A percentile compares a stretch with the other conserved stretches of the same genome.
phyloP scores from a whole-genome alignment of 2,329 filamentous ascomycete genomes.

The Coccinonectria pachysandricola region DNA sequence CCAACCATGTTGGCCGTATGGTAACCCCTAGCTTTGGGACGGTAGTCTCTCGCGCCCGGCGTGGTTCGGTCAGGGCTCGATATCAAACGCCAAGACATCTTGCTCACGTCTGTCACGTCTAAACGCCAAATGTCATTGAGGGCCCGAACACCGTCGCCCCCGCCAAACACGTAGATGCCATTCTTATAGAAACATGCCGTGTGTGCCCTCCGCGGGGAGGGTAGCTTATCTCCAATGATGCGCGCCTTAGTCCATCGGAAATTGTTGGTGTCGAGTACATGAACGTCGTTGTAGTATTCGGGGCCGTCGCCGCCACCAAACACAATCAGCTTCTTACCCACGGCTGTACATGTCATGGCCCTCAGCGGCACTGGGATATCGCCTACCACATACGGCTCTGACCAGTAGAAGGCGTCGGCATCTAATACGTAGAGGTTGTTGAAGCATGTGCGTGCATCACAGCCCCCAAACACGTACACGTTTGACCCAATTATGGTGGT shows the following conservation, averaged over 20 bases:
- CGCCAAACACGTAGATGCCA: constrained; percentile 62
- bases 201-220: constrained; percentile 54
- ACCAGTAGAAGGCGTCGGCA: constrained; percentile 62
- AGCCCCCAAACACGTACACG: constrained; percentile 59
- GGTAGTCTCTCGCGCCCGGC: constrained; percentile 26
- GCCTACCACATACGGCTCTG: constrained; percentile 51
- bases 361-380: constrained; percentile 55
- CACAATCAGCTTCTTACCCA: constrained; percentile 59
- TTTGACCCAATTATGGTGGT: constrained; percentile 56
- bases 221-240: constrained; percentile 46
- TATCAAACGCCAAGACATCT: constrained; percentile 60
- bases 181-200: constrained; percentile 64
- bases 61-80: constrained; percentile 34
- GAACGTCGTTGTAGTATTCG: constrained; percentile 62
- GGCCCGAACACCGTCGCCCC: constrained; percentile 58
- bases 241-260: constrained; percentile 56
- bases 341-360: constrained; percentile 63
- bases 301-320: constrained; percentile 63
- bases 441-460: constrained; percentile 56
- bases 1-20: constrained; percentile 66
- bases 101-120: constrained; percentile 54
- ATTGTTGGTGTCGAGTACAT: constrained; percentile 61
- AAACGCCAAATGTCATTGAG: constrained; percentile 65
- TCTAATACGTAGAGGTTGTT: constrained; percentile 61
- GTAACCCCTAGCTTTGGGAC: constrained; percentile 56